These are phyloP conservation scores for Lactuca sativa DNA, from an alignment of 129 eudicot genomes.

Conservation along the genomic window DNA sequence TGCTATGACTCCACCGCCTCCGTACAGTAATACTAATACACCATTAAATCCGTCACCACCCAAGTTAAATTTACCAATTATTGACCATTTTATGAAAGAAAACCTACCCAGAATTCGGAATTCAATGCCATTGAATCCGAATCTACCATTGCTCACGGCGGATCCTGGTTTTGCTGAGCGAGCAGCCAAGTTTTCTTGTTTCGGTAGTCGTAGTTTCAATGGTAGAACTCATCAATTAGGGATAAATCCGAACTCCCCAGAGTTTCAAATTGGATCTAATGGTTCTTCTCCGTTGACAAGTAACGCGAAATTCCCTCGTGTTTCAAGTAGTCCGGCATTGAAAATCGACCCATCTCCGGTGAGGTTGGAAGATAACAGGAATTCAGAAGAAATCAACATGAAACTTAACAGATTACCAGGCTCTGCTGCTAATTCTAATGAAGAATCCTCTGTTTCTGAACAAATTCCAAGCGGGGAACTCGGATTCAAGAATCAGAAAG, in stretches of 20 bases:
- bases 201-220: slow-evolving; percentile 82
- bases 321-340: slow-evolving; percentile 66
- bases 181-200: slow-evolving; percentile 90
- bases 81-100: slow-evolving; percentile 42
- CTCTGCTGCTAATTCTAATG: slow-evolving; percentile 36
- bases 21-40: slow-evolving; percentile 14
- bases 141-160: slow-evolving; percentile 51
- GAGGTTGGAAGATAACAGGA: slow-evolving; percentile 38
- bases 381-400: slow-evolving; percentile 33
- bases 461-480: slow-evolving; percentile 32
- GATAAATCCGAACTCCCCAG: slow-evolving; percentile 26
- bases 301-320: slow-evolving; percentile 48
- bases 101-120: slow-evolving; percentile 39
- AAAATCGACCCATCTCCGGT: slow-evolving; percentile 42
- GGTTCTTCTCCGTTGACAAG: slow-evolving; percentile 29
- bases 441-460: slow-evolving; percentile 42
- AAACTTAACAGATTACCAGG: slow-evolving; percentile 34
- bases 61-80: slow-evolving; percentile 39
- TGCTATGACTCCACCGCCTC: slow-evolving; percentile 10
- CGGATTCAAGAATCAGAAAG: slow-evolving; percentile 32
- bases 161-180: slow-evolving; percentile 90
- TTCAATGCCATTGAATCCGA: slow-evolving; percentile 40
- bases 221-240: slow-evolving; percentile 45
- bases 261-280: slow-evolving; percentile 35
- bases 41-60: slow-evolving; percentile 53